These are phyloP conservation scores for Boletus sp. DNA, from an alignment of 768 basidiomycete species.

Conservation along the genomic window DNA sequence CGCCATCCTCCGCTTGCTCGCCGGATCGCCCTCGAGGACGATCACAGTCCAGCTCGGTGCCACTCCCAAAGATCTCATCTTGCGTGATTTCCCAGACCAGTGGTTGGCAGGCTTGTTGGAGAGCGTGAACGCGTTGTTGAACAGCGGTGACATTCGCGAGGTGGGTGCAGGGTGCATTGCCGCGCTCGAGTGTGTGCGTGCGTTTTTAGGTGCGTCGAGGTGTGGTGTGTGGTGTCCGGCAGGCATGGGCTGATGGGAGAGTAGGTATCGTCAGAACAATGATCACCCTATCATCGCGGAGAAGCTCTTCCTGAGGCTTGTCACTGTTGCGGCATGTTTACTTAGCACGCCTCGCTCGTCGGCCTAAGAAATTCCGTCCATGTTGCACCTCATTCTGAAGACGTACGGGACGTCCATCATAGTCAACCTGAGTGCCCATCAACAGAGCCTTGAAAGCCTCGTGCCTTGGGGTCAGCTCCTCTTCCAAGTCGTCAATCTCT, in stretches of 20 bases:
- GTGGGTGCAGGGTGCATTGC: constrained; percentile 83
- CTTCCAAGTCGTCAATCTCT: constrained; percentile 74
- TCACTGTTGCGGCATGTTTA: constrained; percentile 71
- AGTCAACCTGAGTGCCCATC: constrained; percentile 68
- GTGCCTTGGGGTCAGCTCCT: constrained; percentile 87
- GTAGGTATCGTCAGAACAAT: constrained; percentile 66
- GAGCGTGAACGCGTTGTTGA: constrained; percentile 63
- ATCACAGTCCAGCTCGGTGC: constrained; percentile 77
- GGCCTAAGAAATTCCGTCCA: constrained; percentile 72
- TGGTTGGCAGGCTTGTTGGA: constrained; percentile 73
- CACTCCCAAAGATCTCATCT: constrained; percentile 69
- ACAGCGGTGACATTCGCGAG: constrained; percentile 62
- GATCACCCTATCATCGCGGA: constrained; percentile 56
- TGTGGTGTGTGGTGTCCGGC: background rate
- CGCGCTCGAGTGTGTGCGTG: constrained; percentile 72
- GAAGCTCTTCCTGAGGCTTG: constrained; percentile 72
- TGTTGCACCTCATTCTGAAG: constrained; percentile 86
- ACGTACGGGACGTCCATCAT: constrained; percentile 81
- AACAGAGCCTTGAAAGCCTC: constrained; percentile 71
- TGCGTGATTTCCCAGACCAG: constrained; percentile 72
- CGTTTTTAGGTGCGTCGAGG: constrained; percentile 33
- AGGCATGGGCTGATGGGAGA: constrained; percentile 37
- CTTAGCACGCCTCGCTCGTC: constrained; percentile 55
- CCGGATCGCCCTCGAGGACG: constrained; percentile 59
- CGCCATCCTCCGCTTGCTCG: constrained; percentile 66